Percentiles rank a stretch among this genome's conserved stretches.
These are phyloP conservation scores for Cnidoscolus chayamansa DNA, from an alignment of 441 rosid species.

Conservation along the genomic window DNA sequence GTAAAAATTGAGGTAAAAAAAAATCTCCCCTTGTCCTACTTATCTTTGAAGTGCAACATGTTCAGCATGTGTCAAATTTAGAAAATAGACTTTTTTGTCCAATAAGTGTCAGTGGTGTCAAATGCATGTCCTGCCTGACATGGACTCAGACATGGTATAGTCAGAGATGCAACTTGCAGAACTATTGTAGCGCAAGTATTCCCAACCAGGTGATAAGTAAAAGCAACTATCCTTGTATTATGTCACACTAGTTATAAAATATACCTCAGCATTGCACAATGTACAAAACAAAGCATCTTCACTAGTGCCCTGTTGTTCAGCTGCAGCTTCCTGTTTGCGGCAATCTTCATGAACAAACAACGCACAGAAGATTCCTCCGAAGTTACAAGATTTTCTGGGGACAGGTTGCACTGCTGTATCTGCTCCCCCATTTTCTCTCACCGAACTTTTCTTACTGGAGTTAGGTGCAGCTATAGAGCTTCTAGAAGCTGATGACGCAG, in stretches of 20 bases:
- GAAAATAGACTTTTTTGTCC: no score
- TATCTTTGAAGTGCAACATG: background rate
- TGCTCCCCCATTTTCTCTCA: slow-evolving; percentile 42
- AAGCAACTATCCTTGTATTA: background rate
- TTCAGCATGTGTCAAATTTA: no score
- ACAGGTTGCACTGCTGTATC: slow-evolving; percentile 29
- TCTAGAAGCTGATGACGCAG: slow-evolving; percentile 74
- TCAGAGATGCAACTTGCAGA: background rate
- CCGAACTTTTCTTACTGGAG: slow-evolving; percentile 70
- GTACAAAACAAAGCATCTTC: slow-evolving; percentile 88
- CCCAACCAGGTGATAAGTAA: background rate
- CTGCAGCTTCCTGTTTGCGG: slow-evolving; percentile 50
- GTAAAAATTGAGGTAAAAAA: background rate
- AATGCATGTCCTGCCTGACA: background rate
- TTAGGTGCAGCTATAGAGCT: slow-evolving; percentile 56
- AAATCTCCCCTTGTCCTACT: background rate
- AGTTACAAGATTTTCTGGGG: slow-evolving; percentile 31
- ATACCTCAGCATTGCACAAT: slow-evolving; percentile 91
- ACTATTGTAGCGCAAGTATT: background rate
- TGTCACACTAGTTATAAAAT: background rate
- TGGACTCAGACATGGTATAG: background rate
- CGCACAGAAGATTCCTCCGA: slow-evolving; percentile 61
- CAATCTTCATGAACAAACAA: slow-evolving; percentile 72
- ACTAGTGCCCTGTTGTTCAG: slow-evolving; percentile 49
- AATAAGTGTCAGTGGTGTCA: no score